Percentiles rank a stretch among this genome's conserved stretches.
phyloP scores from a whole-genome alignment of 805 yeast species.

The Spathaspora sp. region DNA sequence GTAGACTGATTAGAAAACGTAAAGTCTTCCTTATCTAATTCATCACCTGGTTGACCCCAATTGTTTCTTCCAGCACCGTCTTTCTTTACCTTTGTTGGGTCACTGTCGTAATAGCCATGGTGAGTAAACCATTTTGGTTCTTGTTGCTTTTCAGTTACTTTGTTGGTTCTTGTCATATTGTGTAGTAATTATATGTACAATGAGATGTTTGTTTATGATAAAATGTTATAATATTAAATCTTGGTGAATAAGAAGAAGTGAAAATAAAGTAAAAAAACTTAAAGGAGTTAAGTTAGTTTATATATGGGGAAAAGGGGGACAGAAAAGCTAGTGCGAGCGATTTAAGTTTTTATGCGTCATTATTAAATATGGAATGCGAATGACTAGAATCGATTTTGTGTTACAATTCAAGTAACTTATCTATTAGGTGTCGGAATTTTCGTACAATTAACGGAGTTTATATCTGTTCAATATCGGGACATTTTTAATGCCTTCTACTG shows the following conservation, averaged over 20 bases:
- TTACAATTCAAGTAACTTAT: not conserved
- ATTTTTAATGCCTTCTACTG: too few relatives aligned
- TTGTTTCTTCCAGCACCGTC: conserved; percentile 83
- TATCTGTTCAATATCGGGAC: not conserved
- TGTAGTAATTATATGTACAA: not conserved
- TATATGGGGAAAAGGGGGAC: not conserved
- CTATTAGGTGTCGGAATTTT: not conserved
- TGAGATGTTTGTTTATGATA: not conserved
- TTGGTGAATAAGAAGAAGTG: not conserved
- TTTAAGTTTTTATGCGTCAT: not conserved
- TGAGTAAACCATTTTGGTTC: conserved; percentile 77
- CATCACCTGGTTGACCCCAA: conserved; percentile 86
- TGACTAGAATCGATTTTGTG: not conserved
- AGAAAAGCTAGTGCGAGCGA: not conserved
- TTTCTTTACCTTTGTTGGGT: conserved; percentile 77
- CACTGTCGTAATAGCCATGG: conserved; percentile 61
- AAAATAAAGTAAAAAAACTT: not conserved
- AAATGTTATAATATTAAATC: not conserved
- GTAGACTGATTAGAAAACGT: conserved; percentile 14
- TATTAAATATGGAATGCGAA: not conserved
- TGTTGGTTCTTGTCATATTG: conserved; percentile 72
- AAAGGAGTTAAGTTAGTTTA: not conserved
- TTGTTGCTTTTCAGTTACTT: conserved; percentile 61
- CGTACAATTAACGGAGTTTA: not conserved
- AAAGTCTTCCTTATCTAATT: conserved; percentile 58